Base-by-base conservation (phyloP, 805 yeast genomes). In the Middelhovenomyces tepae region DNA sequence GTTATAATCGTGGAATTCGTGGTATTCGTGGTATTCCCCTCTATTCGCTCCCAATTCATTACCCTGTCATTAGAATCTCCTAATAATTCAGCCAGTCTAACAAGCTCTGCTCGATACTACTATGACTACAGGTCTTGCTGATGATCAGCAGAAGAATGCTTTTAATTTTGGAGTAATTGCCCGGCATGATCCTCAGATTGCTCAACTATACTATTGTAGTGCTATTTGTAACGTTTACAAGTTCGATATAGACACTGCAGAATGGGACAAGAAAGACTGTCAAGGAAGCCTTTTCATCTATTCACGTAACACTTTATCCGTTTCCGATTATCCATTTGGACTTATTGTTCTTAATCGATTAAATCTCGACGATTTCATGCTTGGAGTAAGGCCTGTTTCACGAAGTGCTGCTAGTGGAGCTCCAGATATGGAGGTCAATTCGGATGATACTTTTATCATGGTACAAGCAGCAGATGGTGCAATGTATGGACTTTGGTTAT, bases 281-380 rank as follows among this genome's bases (percentile, higher is more conserved):
- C 61, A 59, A 38, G 67, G 67, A 9, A 48, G 62, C 2, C 29
- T 62, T 31, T 60, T 62, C 36, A 47, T 61, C 4, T 61, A 61
- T 39, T 55, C 62, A 4, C 44, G 34, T 16, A 30, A 33, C 13
- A 32, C 22, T 16, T 26, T 24, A 5, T 31, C 19, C 13, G 39
- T 31, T 13, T 31, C 26, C 6, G 49, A 36, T 14, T 50, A 33
- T 27, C 63, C 65, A 2, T 61, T 56, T 31, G 58, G 60, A 1
- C 36, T 59, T 9, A 43, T 56, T 26, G 63, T 60, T 6, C 40
- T 60, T 29, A 60, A 60, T 42, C 48, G 65, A 13, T 43, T 47
- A 17, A 40, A 44, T 10, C 40, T 45, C 8, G 41, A 43, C 6
- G 58, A 61, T 35, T 59, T 61, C 37, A 32, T 44, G 1, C 23